These are phyloP conservation scores for Alternaria gaisen DNA, from an alignment of 2,329 filamentous ascomycete species.

Conservation along the genomic window DNA sequence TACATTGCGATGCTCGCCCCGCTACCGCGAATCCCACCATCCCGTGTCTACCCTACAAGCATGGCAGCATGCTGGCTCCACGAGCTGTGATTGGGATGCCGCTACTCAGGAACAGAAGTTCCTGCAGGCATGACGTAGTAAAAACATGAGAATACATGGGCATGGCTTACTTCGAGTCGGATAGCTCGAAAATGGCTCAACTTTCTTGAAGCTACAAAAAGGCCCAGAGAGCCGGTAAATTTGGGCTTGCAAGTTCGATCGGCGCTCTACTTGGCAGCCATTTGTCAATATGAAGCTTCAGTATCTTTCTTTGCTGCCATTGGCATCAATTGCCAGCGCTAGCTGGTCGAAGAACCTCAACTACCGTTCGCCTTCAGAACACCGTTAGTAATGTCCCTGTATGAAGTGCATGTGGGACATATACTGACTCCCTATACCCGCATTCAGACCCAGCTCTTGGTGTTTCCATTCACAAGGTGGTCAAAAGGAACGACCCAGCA, in stretches of 20 bases:
- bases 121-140: slow-evolving; percentile 35
- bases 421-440: not conserved
- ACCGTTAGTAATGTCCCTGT: slow-evolving; percentile 49
- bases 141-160: slow-evolving; percentile 10
- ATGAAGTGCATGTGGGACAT: not conserved
- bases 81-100: slow-evolving; percentile 30
- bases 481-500: slow-evolving; percentile 58
- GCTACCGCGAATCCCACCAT: not conserved
- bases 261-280: slow-evolving; percentile 4
- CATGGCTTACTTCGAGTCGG: slow-evolving; percentile 9
- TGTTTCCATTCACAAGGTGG: slow-evolving; percentile 69
- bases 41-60: slow-evolving; percentile 14
- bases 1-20: slow-evolving; percentile 10
- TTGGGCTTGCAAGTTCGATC: slow-evolving; percentile 9
- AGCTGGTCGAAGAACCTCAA: slow-evolving; percentile 65
- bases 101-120: slow-evolving; percentile 12
- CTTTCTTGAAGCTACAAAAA: slow-evolving; percentile 31
- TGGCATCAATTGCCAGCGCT: slow-evolving; percentile 29
- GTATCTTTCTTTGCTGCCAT: slow-evolving; percentile 29
- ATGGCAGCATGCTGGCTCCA: slow-evolving; percentile 28
- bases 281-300: slow-evolving; percentile 39
- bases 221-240: slow-evolving; percentile 12
- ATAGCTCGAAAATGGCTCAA: slow-evolving; percentile 11
- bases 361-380: slow-evolving; percentile 71
- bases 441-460: slow-evolving; percentile 63